These are phyloP conservation scores for Leccinum truebloodii DNA, from an alignment of 768 basidiomycete species.

Conservation along the genomic window DNA sequence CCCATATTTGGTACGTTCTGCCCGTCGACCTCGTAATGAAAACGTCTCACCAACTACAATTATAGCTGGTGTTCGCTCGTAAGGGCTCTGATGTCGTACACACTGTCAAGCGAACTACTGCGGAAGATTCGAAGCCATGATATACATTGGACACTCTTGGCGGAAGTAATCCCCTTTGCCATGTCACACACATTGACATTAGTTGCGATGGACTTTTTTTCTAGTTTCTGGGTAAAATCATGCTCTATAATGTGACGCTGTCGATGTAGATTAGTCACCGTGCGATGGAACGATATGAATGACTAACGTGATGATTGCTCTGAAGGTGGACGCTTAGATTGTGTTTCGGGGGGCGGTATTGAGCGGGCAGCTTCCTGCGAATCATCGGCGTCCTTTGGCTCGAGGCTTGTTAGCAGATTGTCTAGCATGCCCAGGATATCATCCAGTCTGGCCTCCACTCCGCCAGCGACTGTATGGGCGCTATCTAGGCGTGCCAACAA, in stretches of 20 bases:
- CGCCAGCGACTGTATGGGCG: conserved; percentile 60
- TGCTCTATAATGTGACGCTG: conserved; percentile 16
- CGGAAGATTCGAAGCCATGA: conserved; percentile 32
- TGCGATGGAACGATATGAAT: not conserved
- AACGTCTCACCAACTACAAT: conserved; percentile 6
- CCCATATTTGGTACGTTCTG: conserved; percentile 73
- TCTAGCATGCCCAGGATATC: conserved; percentile 60
- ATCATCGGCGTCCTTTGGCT: conserved; percentile 17
- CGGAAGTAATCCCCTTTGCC: conserved; percentile 17
- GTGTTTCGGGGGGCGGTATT: conserved; percentile 4
- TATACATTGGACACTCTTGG: conserved; percentile 31
- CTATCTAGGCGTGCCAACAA: conserved; percentile 55
- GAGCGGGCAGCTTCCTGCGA: not conserved
- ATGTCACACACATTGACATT: conserved; percentile 12
- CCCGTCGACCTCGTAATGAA: conserved; percentile 3
- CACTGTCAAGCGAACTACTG: conserved; percentile 69
- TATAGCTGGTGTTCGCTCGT: conserved; percentile 79
- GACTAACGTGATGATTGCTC: conserved; percentile 20
- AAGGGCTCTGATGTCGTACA: conserved; percentile 79
- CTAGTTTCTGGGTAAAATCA: conserved; percentile 13
- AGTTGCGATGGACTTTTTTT: conserved; percentile 5
- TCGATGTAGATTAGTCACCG: not conserved
- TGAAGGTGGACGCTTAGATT: not conserved
- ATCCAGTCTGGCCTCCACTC: conserved; percentile 65
- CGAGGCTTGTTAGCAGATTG: conserved; percentile 48